Percentiles rank a stretch among this genome's conserved stretches.
Evolutionary conservation across 148 eudicot genomes (phyloP).

Genomic region (Rhododendron mucronatum): DNA sequence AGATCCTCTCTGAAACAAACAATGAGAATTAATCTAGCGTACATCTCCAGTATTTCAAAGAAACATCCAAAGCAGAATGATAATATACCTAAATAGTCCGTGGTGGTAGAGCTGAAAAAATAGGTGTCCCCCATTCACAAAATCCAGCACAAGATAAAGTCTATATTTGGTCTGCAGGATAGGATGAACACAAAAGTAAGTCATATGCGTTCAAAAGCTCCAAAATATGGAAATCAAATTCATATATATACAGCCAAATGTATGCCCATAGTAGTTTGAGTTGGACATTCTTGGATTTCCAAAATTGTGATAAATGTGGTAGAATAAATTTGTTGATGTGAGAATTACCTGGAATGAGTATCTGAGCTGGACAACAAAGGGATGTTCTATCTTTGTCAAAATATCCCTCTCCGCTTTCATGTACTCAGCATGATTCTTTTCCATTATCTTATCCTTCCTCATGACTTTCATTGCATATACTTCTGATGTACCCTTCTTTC

Average conservation of each 20-base stretch:
- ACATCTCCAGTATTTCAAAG: not conserved
- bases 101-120: slow-evolving; percentile 49
- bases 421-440: slow-evolving; percentile 38
- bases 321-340: not conserved
- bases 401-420: slow-evolving; percentile 44
- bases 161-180: slow-evolving; percentile 44
- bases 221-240: not conserved
- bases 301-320: not conserved
- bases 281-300: not conserved
- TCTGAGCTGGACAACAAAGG: slow-evolving; percentile 43
- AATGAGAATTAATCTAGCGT: not conserved
- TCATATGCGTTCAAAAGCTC: not conserved
- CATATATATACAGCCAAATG: not conserved
- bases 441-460: slow-evolving; percentile 36
- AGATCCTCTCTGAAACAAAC: slow-evolving; percentile 38
- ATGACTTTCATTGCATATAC: slow-evolving; percentile 71
- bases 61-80: not conserved
- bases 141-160: slow-evolving; percentile 49
- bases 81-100: slow-evolving; percentile 35
- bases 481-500: slow-evolving; percentile 67
- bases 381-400: slow-evolving; percentile 41
- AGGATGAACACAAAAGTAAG: not conserved
- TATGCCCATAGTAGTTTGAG: not conserved
- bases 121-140: slow-evolving; percentile 52
- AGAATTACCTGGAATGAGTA: slow-evolving; percentile 42